Base-by-base conservation (phyloP, 164 flowering plant species). In the Tinospora cordifolia region DNA sequence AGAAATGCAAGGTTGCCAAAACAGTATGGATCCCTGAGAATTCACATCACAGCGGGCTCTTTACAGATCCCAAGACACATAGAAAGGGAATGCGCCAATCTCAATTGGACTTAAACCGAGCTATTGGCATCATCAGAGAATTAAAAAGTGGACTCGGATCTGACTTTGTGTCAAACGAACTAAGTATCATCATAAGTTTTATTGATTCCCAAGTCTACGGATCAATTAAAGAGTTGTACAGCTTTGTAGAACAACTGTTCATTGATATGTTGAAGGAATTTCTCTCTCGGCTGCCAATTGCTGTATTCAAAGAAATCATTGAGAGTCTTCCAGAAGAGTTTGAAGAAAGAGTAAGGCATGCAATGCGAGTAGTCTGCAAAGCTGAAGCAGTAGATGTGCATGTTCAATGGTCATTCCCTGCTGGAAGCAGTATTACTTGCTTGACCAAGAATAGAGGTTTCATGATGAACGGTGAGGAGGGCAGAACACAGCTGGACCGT, bases 251-350 rank as follows among this genome's bases (percentile, higher is more conserved):
- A 21, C 26, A 26, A 13, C 14, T 34, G 21, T 71, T 63, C 26
- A 22, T 19, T 1, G 60, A 63, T 21, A 13, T 71, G 67, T n/a
- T 71, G 34, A 54, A 34, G 47, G 51, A 0, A 6, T 63, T 46
- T 63, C 66, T 63, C 21, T 9, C 17, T 30, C 30, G 19, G 13
- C 73, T 71, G 6, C 73, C 73, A 46, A 24, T 44, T 8, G 62
- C 68, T 0, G 63, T 71, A 44, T 22, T 49, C 67, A 71, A 49
- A 15, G 73, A 63, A 25, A 49, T 71, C 22, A 24, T 25, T 14
- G 67, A 69, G 49, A 69, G 71, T n/a, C 47, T 41, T 11, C 15
- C 41, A 14, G 71, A 57, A 58, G 47, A 69, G n/a, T 59, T 26
- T 59, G 64, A 51, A 69, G 64, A 47, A 47, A 59, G 25, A 58